phyloP scores from a whole-genome alignment of 208 protist genomes.

The Trypanosoma grayi region DNA sequence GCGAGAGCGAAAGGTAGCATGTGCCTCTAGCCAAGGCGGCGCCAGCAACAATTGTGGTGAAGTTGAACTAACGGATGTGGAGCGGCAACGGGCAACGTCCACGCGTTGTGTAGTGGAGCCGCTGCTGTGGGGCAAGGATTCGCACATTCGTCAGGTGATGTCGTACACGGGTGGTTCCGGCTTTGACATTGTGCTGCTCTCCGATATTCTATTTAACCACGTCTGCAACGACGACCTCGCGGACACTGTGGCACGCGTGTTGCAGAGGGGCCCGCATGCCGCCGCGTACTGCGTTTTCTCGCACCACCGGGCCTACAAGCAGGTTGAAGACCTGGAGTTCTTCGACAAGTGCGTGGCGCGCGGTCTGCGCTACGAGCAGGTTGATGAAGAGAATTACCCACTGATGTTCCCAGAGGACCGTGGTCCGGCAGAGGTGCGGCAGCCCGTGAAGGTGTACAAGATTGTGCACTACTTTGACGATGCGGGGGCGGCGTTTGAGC shows the following conservation, averaged over 20 bases:
- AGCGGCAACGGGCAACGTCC: conserved; percentile 1
- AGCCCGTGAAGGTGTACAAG: conserved; percentile 79
- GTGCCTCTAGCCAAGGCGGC: not conserved
- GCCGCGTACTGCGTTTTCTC: conserved; percentile 90
- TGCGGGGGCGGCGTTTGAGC: conserved; percentile 43
- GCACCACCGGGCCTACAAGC: conserved; percentile 84
- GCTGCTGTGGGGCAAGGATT: conserved; percentile 79
- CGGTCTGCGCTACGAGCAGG: conserved; percentile 65
- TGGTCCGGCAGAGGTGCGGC: conserved; percentile 73
- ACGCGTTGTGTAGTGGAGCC: conserved; percentile 58
- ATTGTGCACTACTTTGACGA: conserved; percentile 58
- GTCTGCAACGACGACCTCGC: conserved; percentile 86
- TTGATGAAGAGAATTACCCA: conserved; percentile 80
- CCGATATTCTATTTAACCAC: conserved; percentile 92
- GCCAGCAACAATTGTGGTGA: not conserved
- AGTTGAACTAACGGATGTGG: conserved; percentile 12
- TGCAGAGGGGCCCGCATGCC: conserved; percentile 38
- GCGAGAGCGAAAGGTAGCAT: not conserved
- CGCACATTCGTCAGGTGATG: conserved; percentile 66
- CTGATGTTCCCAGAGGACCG: conserved; percentile 89
- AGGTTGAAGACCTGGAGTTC: conserved; percentile 81
- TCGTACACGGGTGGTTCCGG: conserved; percentile 50
- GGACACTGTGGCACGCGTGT: conserved; percentile 53
- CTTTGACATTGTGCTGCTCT: conserved; percentile 84
- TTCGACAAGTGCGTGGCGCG: conserved; percentile 83